A percentile compares a stretch with the other conserved stretches of the same genome.
phyloP scores from a whole-genome alignment of 345 rosid genomes.

The Anacardium occidentale region DNA sequence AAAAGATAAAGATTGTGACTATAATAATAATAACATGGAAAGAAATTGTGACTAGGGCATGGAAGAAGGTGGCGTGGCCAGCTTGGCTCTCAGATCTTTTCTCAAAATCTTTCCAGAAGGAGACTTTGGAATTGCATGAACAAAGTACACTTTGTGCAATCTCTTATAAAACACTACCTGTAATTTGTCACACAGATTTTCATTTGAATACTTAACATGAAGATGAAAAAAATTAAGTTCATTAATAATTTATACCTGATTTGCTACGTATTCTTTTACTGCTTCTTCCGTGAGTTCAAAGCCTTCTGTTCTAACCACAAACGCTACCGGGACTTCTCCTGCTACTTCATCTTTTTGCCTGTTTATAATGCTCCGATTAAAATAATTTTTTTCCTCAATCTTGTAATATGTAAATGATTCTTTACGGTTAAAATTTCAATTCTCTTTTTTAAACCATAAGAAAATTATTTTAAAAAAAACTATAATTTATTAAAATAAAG shows the following conservation, averaged over 20 bases:
- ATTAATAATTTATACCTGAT: constrained; percentile 45
- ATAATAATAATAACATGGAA: too few relatives aligned
- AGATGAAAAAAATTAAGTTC: too few relatives aligned
- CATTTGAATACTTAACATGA: too few relatives aligned
- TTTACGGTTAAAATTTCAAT: too few relatives aligned
- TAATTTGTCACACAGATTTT: too few relatives aligned
- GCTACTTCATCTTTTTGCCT: constrained; percentile 85
- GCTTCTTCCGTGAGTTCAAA: constrained; percentile 58
- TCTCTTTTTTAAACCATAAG: too few relatives aligned
- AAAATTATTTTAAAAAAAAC: too few relatives aligned
- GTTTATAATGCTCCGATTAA: neutral
- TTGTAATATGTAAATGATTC: too few relatives aligned
- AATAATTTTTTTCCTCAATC: neutral
- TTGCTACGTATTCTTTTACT: constrained; percentile 67
- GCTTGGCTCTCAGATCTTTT: constrained; percentile 74
- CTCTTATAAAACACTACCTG: constrained; percentile 89
- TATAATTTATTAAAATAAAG: too few relatives aligned
- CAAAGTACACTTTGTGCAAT: constrained; percentile 71
- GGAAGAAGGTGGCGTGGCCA: constrained; percentile 26
- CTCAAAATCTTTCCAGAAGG: constrained; percentile 86
- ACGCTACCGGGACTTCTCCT: constrained; percentile 93
- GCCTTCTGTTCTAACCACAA: constrained; percentile 68
- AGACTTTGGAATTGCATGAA: constrained; percentile 80
- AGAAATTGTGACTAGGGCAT: neutral
- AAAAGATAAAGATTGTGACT: too few relatives aligned